Evolutionary conservation across 2,329 filamentous ascomycete species (phyloP), one percentile per base, ranked within the genome.

Genomic region (Aspergillus fijiensis): DNA sequence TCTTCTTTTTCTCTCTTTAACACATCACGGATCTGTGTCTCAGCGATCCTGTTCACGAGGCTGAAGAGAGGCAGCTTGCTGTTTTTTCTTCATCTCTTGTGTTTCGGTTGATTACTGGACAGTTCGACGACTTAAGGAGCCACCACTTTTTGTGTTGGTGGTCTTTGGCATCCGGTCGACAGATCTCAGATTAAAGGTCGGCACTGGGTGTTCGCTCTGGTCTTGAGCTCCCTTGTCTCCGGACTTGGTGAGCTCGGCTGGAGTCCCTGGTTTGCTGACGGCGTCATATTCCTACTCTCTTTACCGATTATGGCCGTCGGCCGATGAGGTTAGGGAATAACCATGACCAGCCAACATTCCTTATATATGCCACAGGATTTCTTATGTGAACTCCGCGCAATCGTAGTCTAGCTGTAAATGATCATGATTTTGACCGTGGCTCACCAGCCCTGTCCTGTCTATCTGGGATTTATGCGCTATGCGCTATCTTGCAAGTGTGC

Each of bases 81-180:
- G 39, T 63, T 58, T 27, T 61, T 39, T 66, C 27, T 72, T 83
- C 82, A 70, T 74, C 71, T 65, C 73, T 75, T 81, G 81, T 81
- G 81, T 85, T 84, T 82, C 85, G 87, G 91, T 94, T 78, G 90
- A 93, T 84, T 85, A 79, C 85, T 90, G 86, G 84, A 87, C 90
- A 94, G 87, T 86, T 94, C 90, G 90, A 91, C 91, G 87, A 85
- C 80, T 77, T 75, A 91, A 88, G 90, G 90, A 92, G 88, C 87
- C 89, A 91, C 87, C 85, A 76, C 76, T 78, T 74, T 72, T 55
- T 69, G 21, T 49, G 69, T 72, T 71, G 77, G 87, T 92, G 90
- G 86, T 92, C 89, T 90, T 84, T 61, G 87, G 89, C 91, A 79
- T 93, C 90, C 89, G 87, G 91, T 92, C 90, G 91, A 96, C 92